Conservation (phyloP, 495 filamentous ascomycete genomes). For the Penicillium malachiteum region DNA sequence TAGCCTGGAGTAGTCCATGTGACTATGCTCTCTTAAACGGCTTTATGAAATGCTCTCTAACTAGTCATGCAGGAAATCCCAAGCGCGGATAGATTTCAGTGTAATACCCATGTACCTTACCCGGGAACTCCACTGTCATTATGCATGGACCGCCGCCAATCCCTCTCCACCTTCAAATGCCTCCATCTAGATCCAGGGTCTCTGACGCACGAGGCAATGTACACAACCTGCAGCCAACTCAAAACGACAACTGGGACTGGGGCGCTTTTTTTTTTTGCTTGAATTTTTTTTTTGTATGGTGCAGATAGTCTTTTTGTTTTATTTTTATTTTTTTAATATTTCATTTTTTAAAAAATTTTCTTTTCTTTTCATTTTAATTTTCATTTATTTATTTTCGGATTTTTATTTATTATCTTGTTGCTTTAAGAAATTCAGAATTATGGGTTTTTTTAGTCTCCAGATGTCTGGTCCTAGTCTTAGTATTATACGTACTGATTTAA, state of each 20-base stretch:
- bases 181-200: slow-evolving; percentile 34
- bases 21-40: too few species aligned
- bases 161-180: slow-evolving; percentile 24
- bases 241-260: slow-evolving; percentile 30
- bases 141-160: slow-evolving; percentile 28
- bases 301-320: slow-evolving; percentile 13
- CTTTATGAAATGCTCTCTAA: too few species aligned
- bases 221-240: slow-evolving; percentile 35
- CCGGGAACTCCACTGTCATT: neutral
- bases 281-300: neutral
- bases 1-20: too few species aligned
- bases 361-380: slow-evolving; percentile 9
- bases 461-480: slow-evolving; percentile 9
- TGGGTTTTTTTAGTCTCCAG: neutral
- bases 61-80: too few species aligned
- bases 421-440: neutral
- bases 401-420: neutral
- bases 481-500: slow-evolving; percentile 1
- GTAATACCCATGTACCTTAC: slow-evolving; percentile 7
- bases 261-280: slow-evolving; percentile 21
- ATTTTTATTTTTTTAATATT: slow-evolving; percentile 13
- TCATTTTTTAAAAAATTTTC: slow-evolving; percentile 6
- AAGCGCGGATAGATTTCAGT: neutral
- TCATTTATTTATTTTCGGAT: neutral
- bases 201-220: slow-evolving; percentile 36